Conservation (phyloP, 306 rosid species). For the Gastrolobium villosum region DNA sequence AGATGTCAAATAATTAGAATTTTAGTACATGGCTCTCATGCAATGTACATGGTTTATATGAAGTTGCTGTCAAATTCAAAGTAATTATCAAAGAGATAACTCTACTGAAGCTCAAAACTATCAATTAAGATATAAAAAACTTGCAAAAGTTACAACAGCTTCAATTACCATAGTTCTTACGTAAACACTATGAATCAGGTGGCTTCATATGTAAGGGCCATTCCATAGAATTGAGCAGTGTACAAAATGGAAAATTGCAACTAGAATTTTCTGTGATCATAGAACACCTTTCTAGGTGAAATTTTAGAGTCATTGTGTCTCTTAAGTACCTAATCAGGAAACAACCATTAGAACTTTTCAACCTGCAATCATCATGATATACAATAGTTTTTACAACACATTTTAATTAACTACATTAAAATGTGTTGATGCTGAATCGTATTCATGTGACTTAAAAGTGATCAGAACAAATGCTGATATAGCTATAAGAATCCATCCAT, state of each 20-base stretch:
- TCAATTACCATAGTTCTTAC: neutral
- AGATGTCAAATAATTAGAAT: too few relatives aligned
- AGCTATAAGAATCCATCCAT: constrained; percentile 16
- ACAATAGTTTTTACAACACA: neutral
- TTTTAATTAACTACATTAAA: constrained; percentile 12
- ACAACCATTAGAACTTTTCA: neutral
- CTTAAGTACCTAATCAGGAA: neutral
- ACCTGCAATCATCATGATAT: neutral
- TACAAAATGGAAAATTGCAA: neutral
- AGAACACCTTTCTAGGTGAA: neutral
- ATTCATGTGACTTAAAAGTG: neutral
- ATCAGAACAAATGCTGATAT: constrained; percentile 22
- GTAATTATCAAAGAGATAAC: too few relatives aligned
- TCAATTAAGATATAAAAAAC: too few relatives aligned
- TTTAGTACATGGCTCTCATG: too few relatives aligned
- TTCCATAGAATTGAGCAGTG: neutral
- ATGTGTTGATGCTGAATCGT: neutral
- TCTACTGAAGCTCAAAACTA: too few relatives aligned
- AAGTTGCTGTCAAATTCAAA: too few relatives aligned
- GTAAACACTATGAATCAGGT: neutral
- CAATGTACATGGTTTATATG: too few relatives aligned
- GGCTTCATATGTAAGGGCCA: neutral
- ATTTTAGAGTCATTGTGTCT: neutral
- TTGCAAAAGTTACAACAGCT: neutral
- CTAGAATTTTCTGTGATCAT: neutral